Evolutionary conservation across 768 basidiomycete genomes (phyloP).

Genomic region (Trametes sanguinea): DNA sequence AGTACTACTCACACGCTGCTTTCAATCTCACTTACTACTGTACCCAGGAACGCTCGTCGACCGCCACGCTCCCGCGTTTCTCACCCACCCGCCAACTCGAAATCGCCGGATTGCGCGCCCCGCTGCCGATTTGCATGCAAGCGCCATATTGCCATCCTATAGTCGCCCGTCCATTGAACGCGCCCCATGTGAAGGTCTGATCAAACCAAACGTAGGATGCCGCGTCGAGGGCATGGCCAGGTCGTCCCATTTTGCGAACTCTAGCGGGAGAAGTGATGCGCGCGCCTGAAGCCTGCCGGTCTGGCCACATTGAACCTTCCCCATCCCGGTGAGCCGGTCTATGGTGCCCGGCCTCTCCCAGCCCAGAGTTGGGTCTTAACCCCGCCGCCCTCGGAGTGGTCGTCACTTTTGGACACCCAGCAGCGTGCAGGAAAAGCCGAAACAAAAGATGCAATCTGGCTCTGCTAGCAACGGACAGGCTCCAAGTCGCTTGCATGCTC

Average conservation of each 20-base stretch:
- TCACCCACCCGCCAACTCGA: not conserved
- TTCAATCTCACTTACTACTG: too few relatives aligned
- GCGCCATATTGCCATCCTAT: not conserved
- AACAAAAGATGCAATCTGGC: not conserved
- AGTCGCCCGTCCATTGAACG: not conserved
- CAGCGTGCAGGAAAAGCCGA: not conserved
- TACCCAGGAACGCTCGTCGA: too few relatives aligned
- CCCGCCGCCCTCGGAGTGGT: not conserved
- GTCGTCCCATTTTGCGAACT: not conserved
- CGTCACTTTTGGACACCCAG: not conserved
- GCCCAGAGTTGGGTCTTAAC: not conserved
- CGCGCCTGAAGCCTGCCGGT: not conserved
- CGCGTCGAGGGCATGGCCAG: slow-evolving; percentile 1
- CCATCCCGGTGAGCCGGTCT: not conserved
- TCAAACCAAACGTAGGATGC: slow-evolving; percentile 1
- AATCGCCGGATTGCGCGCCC: slow-evolving; percentile 3
- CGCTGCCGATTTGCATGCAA: not conserved
- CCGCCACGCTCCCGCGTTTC: not conserved
- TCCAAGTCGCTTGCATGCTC: not conserved
- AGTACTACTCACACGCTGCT: too few relatives aligned
- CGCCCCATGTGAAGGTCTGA: not conserved
- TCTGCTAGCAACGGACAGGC: slow-evolving; percentile 4
- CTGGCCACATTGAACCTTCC: slow-evolving; percentile 6
- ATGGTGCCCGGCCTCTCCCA: not conserved
- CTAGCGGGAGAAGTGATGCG: slow-evolving; percentile 9